Conservation (phyloP, 495 filamentous ascomycete genomes). For the Podospora fimiseda region DNA sequence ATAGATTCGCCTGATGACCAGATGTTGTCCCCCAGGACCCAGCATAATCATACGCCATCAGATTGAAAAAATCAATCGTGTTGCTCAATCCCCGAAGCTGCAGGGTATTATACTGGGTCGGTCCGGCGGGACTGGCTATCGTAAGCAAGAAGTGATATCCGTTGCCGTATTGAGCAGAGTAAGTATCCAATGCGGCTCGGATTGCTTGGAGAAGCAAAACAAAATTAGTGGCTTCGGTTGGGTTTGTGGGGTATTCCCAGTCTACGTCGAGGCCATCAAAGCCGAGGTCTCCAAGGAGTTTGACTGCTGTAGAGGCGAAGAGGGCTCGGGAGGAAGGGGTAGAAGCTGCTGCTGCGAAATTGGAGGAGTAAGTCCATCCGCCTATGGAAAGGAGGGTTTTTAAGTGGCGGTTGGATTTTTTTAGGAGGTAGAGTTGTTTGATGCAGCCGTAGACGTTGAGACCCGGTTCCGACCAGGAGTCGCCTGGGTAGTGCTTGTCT, state of each 20-base stretch:
- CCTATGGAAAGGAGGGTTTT: conserved; percentile 85
- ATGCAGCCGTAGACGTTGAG: conserved; percentile 74
- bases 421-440: conserved; percentile 82
- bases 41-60: conserved; percentile 73
- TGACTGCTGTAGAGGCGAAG: conserved; percentile 62
- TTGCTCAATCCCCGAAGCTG: conserved; percentile 58
- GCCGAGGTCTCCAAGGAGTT: conserved; percentile 56
- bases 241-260: conserved; percentile 52
- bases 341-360: conserved; percentile 65
- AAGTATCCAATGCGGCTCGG: conserved; percentile 58
- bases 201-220: conserved; percentile 64
- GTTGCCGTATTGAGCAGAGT: conserved; percentile 43
- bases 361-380: conserved; percentile 80
- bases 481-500: conserved; percentile 64
- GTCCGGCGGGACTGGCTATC: conserved; percentile 57
- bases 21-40: conserved; percentile 59
- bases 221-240: conserved; percentile 59
- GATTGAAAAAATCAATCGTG: conserved; percentile 77
- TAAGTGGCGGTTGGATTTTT: conserved; percentile 76
- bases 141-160: conserved; percentile 66
- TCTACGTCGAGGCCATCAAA: conserved; percentile 45
- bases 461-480: conserved; percentile 42
- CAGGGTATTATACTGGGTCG: conserved; percentile 62
- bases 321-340: conserved; percentile 46
- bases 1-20: conserved; percentile 76